Conservation (phyloP, 257 asterid genomes). For the Nicotiana paniculata region DNA sequence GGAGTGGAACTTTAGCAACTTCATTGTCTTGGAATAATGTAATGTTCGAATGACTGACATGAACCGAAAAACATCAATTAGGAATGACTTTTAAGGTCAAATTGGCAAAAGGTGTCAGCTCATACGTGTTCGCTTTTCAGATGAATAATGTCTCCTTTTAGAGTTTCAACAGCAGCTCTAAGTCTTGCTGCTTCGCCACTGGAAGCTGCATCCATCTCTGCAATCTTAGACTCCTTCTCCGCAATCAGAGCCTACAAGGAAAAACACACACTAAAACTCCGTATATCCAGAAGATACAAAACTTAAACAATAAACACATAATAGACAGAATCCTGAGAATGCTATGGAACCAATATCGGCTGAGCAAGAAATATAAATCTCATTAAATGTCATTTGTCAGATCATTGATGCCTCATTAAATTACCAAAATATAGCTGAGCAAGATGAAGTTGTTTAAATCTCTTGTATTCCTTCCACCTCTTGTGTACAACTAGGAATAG, state of each 20-base stretch:
- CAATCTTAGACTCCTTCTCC: conserved; percentile 84
- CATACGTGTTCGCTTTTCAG: conserved; percentile 66
- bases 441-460: background rate
- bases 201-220: conserved; percentile 97
- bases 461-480: background rate
- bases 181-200: conserved; percentile 95
- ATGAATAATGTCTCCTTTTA: conserved; percentile 79
- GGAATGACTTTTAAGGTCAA: background rate
- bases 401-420: background rate
- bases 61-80: background rate
- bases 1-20: background rate
- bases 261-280: conserved; percentile 6
- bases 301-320: background rate
- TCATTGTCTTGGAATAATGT: background rate
- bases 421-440: background rate
- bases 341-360: background rate
- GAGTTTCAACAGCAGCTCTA: conserved; percentile 76
- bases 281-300: background rate
- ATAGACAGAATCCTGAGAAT: background rate
- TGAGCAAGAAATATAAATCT: background rate
- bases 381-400: background rate
- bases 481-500: conserved; percentile 12
- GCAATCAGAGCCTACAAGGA: conserved; percentile 55
- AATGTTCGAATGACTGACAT: background rate
- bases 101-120: conserved; percentile 6